Base-by-base conservation (phyloP, 2,329 filamentous ascomycete species). In the Xylariaceae sp. region DNA sequence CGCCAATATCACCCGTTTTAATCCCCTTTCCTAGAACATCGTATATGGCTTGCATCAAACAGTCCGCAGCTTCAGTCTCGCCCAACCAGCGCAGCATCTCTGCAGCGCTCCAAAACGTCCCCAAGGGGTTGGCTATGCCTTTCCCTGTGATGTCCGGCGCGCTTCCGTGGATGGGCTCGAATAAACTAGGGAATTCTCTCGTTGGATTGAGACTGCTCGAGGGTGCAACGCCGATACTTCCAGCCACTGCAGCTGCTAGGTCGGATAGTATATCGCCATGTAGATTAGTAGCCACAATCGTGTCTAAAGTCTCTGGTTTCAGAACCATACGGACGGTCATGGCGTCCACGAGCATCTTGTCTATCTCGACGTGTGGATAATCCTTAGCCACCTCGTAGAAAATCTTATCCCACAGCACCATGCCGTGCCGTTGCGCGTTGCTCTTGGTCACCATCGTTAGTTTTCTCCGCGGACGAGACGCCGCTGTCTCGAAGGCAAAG, bases 201-300 rank as follows among this genome's bases (percentile, higher is more conserved):
- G 68, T 71, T 1, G 85, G 84, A 56, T 88, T 84, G 1, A 88
- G 71, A 57, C 87, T 87, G 43, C 76, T 81, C 0, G 84, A 86
- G 3, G 85, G 84, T 3, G 85, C 85, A 50, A 89, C 87, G 9
- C 86, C 85, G 52, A 89, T 88, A 2, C 79, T 83, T 0, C 85
- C 85, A 2, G 85, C 85, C 6, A 88, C 70, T 0, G 84, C 83
- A 12, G 86, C 85, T 6, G 85, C 86, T 15, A 89, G 71, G 59
- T 89, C 85, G 0, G 56, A 86, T 5, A 89, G 75, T 44, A 87
- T 86, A 54, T 87, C 84, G 6, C 82, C 83, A 53, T 75, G 73
- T 53, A 85, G 60, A 55, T 85, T 85, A 3, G 78, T 82, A 1
- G 80, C 82, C 18, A 85, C 82, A 52, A 85, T 81, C 0, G 81